phyloP scores from a whole-genome alignment of 106 monocot genomes.

The Dendrobium catenatum region DNA sequence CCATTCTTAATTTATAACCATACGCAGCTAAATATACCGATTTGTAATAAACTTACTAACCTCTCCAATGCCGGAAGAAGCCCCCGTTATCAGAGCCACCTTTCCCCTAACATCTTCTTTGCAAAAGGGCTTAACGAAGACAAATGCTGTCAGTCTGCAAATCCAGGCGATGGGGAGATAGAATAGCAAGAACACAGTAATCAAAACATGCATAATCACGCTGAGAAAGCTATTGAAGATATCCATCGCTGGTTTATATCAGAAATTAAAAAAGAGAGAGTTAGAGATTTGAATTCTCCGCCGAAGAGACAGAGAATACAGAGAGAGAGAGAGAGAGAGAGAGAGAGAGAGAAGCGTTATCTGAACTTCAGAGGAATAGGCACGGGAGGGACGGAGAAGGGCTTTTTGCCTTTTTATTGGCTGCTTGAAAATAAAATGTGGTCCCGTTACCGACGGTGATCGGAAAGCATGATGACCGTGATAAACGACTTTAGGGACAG shows the following conservation, averaged over 20 bases:
- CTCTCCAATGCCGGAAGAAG: constrained; percentile 93
- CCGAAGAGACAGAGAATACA: too few relatives aligned
- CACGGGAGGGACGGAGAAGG: too few relatives aligned
- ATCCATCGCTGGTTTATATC: constrained; percentile 13
- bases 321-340: too few relatives aligned
- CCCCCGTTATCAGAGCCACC: constrained; percentile 79
- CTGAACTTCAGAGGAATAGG: too few relatives aligned
- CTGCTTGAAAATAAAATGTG: too few relatives aligned
- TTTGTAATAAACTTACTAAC: constrained; percentile 18
- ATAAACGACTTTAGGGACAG: too few relatives aligned
- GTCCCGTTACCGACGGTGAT: too few relatives aligned
- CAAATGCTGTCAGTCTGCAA: constrained; percentile 16
- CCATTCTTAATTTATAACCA: neutral
- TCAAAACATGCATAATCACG: constrained; percentile 28
- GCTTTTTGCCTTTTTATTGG: too few relatives aligned
- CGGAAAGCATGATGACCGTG: too few relatives aligned
- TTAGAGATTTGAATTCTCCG: too few relatives aligned
- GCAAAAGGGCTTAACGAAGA: constrained; percentile 39
- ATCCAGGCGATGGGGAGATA: constrained; percentile 40
- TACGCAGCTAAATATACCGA: neutral
- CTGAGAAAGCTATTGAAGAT: constrained; percentile 26
- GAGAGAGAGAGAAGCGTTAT: too few relatives aligned
- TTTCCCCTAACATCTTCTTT: constrained; percentile 41
- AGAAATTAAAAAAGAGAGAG: too few relatives aligned
- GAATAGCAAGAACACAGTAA: constrained; percentile 24